Conservation (phyloP, 2,329 filamentous ascomycete species). For the Zalaria sp. region DNA sequence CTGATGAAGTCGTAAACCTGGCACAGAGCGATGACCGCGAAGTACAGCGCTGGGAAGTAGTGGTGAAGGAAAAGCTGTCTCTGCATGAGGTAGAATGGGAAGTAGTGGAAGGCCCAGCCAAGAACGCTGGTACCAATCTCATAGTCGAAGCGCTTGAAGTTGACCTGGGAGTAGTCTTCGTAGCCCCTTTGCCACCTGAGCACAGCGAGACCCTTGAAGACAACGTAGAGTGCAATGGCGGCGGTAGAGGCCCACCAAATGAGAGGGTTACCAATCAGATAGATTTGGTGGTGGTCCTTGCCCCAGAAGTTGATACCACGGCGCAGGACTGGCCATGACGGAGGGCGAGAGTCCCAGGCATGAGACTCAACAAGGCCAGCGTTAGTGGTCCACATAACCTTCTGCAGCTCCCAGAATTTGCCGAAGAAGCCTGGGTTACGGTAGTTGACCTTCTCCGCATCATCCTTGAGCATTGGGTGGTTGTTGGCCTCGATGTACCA, state of each 20-base stretch:
- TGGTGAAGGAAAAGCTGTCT: conserved; percentile 97
- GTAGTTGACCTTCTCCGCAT: conserved; percentile 93
- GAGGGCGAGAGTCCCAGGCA: conserved; percentile 91
- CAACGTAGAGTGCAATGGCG: conserved; percentile 60
- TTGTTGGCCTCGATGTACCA: conserved; percentile 93
- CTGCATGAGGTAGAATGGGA: conserved; percentile 97
- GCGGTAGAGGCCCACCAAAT: conserved; percentile 86
- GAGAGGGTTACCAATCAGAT: conserved; percentile 86
- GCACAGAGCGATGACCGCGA: conserved; percentile 77
- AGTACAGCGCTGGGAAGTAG: conserved; percentile 95
- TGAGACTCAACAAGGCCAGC: conserved; percentile 92
- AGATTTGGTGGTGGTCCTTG: conserved; percentile 84
- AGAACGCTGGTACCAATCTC: conserved; percentile 83
- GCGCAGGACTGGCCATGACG: conserved; percentile 80
- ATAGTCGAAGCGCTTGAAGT: conserved; percentile 95
- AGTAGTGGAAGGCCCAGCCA: conserved; percentile 96
- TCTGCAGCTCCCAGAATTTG: conserved; percentile 94
- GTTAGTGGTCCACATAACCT: conserved; percentile 98
- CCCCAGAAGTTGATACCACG: conserved; percentile 99
- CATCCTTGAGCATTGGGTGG: conserved; percentile 59
- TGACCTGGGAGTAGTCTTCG: conserved; percentile 66
- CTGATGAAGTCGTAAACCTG: conserved; percentile 80
- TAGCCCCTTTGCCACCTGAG: conserved; percentile 91
- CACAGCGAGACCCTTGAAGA: conserved; percentile 77
- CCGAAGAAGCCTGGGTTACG: conserved; percentile 86